Evolutionary conservation across 352 stramenopile genomes (phyloP).

Genomic region (Phytopythium vexans): DNA sequence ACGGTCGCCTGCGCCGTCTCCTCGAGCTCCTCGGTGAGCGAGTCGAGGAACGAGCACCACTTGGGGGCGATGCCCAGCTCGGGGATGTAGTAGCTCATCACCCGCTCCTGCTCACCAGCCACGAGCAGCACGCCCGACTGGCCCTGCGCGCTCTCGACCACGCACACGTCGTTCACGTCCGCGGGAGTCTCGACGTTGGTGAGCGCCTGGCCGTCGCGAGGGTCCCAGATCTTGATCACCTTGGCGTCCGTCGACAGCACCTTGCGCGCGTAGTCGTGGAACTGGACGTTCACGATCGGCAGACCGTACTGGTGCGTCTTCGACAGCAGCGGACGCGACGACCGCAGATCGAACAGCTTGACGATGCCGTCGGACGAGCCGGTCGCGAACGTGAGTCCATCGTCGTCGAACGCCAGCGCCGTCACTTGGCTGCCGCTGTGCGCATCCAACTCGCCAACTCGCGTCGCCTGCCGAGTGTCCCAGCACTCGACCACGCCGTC

Average conservation of each 20-base stretch:
- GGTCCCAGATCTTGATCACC: slow-evolving; percentile 98
- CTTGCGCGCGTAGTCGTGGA: slow-evolving; percentile 86
- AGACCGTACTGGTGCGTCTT: slow-evolving; percentile 98
- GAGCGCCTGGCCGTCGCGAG: slow-evolving; percentile 85
- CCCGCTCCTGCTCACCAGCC: slow-evolving; percentile 94
- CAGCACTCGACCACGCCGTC: slow-evolving; percentile 96
- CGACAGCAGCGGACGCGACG: slow-evolving; percentile 90
- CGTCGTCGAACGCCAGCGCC: slow-evolving; percentile 91
- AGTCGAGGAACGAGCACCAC: slow-evolving; percentile 99
- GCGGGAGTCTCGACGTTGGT: slow-evolving; percentile 97
- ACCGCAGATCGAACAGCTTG: slow-evolving; percentile 96
- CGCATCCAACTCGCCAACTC: slow-evolving; percentile 66
- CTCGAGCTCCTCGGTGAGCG: slow-evolving; percentile 98
- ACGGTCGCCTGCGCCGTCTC: slow-evolving; percentile 93
- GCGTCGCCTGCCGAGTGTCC: slow-evolving; percentile 87
- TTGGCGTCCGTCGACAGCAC: slow-evolving; percentile 96
- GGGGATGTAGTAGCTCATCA: slow-evolving; percentile 99
- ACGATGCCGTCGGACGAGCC: slow-evolving; percentile 94
- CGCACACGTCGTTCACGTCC: slow-evolving; percentile 95
- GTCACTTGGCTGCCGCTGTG: slow-evolving; percentile 82
- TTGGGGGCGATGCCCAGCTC: slow-evolving; percentile 96
- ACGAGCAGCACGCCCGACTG: slow-evolving; percentile 96
- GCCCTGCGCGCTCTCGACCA: slow-evolving; percentile 87
- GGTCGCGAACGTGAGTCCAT: slow-evolving; percentile 93
- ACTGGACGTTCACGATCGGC: slow-evolving; percentile 94